These are phyloP conservation scores for Quercus engelmannii DNA, from an alignment of 306 rosid species.

Conservation along the genomic window DNA sequence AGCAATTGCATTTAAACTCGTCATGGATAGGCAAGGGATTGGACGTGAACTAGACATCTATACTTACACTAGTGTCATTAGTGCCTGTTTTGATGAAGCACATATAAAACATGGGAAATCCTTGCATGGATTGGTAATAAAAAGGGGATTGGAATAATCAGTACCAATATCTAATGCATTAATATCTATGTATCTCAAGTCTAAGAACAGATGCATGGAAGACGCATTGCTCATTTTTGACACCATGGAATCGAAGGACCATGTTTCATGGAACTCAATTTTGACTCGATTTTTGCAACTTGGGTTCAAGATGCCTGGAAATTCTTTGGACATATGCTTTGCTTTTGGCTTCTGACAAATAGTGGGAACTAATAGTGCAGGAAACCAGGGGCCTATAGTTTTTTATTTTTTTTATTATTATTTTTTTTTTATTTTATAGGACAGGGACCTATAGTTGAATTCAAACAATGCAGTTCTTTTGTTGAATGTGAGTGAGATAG, in stretches of 20 bases:
- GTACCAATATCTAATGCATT: constrained; percentile 69
- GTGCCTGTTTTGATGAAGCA: constrained; percentile 45
- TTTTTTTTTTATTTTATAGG: too few species aligned
- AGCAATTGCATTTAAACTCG: constrained; percentile 51
- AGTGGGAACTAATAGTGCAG: too few species aligned
- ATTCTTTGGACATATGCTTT: constrained; percentile 39
- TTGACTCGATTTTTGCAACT: constrained; percentile 68
- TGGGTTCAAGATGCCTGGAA: constrained; percentile 66
- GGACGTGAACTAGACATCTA: constrained; percentile 70
- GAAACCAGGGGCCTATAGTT: too few species aligned
- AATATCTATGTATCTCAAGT: constrained; percentile 61
- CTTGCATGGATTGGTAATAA: constrained; percentile 67
- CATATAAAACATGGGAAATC: constrained; percentile 43
- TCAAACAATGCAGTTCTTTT: too few species aligned
- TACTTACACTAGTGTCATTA: constrained; percentile 62
- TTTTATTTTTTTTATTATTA: too few species aligned
- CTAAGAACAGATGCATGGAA: constrained; percentile 43
- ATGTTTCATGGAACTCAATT: constrained; percentile 75
- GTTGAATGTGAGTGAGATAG: too few species aligned
- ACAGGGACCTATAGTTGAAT: too few species aligned
- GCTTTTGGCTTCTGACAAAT: too few species aligned
- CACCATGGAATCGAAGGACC: constrained; percentile 55
- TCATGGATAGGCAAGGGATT: constrained; percentile 51
- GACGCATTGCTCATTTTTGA: constrained; percentile 53
- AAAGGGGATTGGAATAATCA: constrained; percentile 54